Evolutionary conservation across 805 yeast species (phyloP).

Genomic region (Cephaloascus albidus): DNA sequence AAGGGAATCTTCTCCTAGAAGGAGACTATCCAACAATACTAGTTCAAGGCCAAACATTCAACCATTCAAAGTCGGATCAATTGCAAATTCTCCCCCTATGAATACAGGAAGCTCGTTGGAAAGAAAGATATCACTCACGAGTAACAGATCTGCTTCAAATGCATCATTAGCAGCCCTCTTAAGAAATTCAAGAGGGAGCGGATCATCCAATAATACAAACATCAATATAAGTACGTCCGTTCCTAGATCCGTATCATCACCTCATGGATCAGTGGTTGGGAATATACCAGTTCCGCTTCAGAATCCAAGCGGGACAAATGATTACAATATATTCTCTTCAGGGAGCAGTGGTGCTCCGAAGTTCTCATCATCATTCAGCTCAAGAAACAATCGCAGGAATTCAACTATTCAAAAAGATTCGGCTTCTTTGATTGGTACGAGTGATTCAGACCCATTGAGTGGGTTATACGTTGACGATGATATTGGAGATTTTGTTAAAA

Average conservation of each 20-base stretch:
- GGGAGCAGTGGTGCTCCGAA: conserved; percentile 38
- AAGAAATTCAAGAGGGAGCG: conserved; percentile 38
- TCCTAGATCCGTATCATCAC: conserved; percentile 22
- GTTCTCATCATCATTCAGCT: conserved; percentile 67
- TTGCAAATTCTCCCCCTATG: conserved; percentile 33
- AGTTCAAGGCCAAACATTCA: conserved; percentile 31
- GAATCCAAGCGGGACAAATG: neutral
- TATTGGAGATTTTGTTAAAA: conserved; percentile 58
- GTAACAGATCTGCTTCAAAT: conserved; percentile 38
- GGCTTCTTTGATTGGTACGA: neutral
- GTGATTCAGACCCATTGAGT: conserved; percentile 19
- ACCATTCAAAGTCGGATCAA: conserved; percentile 57
- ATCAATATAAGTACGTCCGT: conserved; percentile 11
- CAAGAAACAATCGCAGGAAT: conserved; percentile 45
- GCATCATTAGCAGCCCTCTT: conserved; percentile 45
- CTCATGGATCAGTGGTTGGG: conserved; percentile 25
- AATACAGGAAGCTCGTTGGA: conserved; percentile 22
- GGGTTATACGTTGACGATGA: conserved; percentile 47
- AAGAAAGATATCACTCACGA: conserved; percentile 30
- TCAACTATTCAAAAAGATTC: conserved; percentile 13
- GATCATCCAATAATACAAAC: conserved; percentile 24
- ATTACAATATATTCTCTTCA: conserved; percentile 3
- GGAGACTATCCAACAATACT: conserved; percentile 6
- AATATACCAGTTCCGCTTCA: neutral
- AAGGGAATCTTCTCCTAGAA: conserved; percentile 3